Conservation (phyloP, 768 basidiomycete genomes). For the Tricholoma sp. region DNA sequence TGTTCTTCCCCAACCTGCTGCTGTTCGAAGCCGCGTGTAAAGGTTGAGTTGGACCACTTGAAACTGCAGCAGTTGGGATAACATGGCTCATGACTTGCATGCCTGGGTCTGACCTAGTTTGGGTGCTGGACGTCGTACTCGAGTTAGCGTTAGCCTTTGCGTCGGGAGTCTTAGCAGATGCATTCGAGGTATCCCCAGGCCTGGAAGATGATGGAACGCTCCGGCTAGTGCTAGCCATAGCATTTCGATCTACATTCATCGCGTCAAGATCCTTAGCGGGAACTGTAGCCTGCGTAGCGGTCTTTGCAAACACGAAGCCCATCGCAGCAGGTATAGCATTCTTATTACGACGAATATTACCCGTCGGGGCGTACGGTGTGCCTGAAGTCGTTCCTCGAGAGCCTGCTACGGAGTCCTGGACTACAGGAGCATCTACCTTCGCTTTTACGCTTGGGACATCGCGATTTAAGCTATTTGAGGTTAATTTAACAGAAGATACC, state of each 20-base stretch:
- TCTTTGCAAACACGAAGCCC: too few relatives aligned
- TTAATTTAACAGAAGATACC: neutral
- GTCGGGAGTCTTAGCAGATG: neutral
- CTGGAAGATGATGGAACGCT: neutral
- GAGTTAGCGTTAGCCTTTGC: neutral
- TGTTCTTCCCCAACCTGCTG: neutral
- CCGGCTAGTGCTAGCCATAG: neutral
- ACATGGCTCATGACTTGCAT: neutral
- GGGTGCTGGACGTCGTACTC: neutral
- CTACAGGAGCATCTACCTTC: neutral
- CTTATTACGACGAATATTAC: neutral
- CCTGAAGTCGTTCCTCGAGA: neutral
- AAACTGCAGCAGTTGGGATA: neutral
- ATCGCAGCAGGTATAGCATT: neutral
- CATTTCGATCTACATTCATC: neutral
- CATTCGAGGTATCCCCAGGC: neutral
- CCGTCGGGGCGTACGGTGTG: too few relatives aligned
- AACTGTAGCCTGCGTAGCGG: too few relatives aligned
- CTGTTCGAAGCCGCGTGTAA: neutral
- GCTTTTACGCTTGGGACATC: neutral
- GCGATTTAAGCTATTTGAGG: neutral
- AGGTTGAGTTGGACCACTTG: neutral
- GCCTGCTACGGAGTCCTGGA: neutral
- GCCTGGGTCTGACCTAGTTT: neutral
- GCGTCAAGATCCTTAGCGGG: neutral